Percentiles rank a stretch among this genome's conserved stretches.
Evolutionary conservation across 2,329 filamentous ascomycete genomes (phyloP).

Genomic region (Colletotrichum sp.): DNA sequence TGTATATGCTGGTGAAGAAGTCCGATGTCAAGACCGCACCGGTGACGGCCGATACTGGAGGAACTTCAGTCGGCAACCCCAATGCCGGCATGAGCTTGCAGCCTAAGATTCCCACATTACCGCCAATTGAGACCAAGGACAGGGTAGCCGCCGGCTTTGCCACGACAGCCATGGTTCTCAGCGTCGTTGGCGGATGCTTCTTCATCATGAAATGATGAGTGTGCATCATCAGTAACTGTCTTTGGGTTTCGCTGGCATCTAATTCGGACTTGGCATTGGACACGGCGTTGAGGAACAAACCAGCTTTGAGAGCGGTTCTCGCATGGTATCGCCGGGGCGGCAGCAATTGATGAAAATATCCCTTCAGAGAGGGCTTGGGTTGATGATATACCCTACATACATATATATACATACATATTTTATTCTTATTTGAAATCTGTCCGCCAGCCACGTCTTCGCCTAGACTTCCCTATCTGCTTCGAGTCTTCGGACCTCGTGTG

Average conservation of each 20-base stretch:
- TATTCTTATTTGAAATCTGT: background rate
- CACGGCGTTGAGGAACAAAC: background rate
- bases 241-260: background rate
- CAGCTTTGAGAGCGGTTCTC: conserved; percentile 17
- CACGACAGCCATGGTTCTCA: conserved; percentile 54
- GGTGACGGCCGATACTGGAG: conserved; percentile 60
- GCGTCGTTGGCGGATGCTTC: conserved; percentile 53
- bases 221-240: too few species aligned
- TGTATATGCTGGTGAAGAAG: conserved; percentile 60
- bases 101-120: conserved; percentile 30
- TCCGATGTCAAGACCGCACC: conserved; percentile 38
- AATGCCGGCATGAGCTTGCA: conserved; percentile 42
- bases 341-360: background rate
- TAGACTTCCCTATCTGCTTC: background rate
- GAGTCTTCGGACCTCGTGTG: background rate
- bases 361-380: background rate
- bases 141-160: conserved; percentile 61
- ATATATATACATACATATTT: background rate
- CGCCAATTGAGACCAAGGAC: conserved; percentile 53
- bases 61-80: conserved; percentile 59
- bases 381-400: conserved; percentile 6
- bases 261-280: background rate
- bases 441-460: background rate
- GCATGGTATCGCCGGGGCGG: background rate
- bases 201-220: conserved; percentile 48